These are phyloP conservation scores for Chaetomiaceae sp. DNA, from an alignment of 2,329 filamentous ascomycete genomes.

Conservation along the genomic window DNA sequence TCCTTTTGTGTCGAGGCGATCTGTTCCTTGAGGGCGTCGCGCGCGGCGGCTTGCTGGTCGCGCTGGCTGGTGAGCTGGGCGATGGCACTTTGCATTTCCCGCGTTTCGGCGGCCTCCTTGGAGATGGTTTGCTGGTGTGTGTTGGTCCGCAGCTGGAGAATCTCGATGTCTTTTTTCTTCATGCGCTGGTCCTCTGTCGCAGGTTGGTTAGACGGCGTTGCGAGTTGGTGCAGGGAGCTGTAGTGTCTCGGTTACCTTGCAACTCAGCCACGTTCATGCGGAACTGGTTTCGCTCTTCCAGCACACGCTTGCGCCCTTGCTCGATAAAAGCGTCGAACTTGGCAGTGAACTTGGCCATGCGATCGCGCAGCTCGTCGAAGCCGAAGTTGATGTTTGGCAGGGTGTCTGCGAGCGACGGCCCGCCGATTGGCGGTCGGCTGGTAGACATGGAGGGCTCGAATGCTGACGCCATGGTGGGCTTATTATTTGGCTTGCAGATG, in stretches of 20 bases:
- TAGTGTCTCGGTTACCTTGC: conserved; percentile 60
- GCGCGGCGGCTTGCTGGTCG: conserved; percentile 54
- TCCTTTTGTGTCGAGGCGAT: conserved; percentile 65
- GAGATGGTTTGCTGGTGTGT: conserved; percentile 69
- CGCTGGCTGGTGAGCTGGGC: conserved; percentile 55
- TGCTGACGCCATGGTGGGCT: conserved; percentile 47
- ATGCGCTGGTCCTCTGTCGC: conserved; percentile 84
- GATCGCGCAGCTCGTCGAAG: conserved; percentile 90
- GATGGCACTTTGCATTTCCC: conserved; percentile 66
- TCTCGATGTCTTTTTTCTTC: conserved; percentile 83
- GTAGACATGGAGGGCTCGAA: conserved; percentile 69
- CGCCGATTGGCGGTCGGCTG: conserved; percentile 53
- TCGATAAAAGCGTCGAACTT: conserved; percentile 95
- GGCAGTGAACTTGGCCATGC: conserved; percentile 88
- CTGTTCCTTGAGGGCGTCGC: conserved; percentile 55
- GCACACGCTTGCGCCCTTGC: conserved; percentile 77
- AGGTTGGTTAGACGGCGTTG: neutral
- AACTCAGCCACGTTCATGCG: conserved; percentile 84
- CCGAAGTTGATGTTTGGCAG: conserved; percentile 91
- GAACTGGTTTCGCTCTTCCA: conserved; percentile 93
- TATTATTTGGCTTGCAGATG: neutral
- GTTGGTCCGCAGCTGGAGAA: conserved; percentile 65
- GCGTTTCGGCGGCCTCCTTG: conserved; percentile 71
- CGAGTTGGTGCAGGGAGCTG: neutral
- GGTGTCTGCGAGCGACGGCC: conserved; percentile 66